These are phyloP conservation scores for Wickerhamomyces ciferrii DNA, from an alignment of 805 yeast genomes.

Conservation along the genomic window DNA sequence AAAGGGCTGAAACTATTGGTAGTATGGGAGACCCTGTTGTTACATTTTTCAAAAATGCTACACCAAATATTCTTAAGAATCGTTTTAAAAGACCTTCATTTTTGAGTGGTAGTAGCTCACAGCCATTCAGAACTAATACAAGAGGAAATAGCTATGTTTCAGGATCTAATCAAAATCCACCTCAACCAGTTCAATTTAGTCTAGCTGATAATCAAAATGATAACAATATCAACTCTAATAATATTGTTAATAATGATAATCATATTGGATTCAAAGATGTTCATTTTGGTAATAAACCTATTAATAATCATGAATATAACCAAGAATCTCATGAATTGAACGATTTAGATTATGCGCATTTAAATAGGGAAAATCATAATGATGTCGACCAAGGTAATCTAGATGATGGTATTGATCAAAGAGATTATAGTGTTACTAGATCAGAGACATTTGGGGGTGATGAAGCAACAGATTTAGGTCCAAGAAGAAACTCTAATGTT, in stretches of 20 bases:
- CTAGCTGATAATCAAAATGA: neutral
- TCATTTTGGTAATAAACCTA: slow-evolving; percentile 4
- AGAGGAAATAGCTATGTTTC: neutral
- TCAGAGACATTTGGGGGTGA: slow-evolving; percentile 5
- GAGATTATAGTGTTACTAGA: slow-evolving; percentile 1
- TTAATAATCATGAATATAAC: neutral
- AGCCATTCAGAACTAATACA: neutral
- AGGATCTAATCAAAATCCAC: neutral
- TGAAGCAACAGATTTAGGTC: slow-evolving; percentile 3
- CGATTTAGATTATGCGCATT: neutral
- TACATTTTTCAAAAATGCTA: slow-evolving; percentile 22
- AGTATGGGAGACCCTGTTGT: slow-evolving; percentile 20
- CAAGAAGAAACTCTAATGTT: slow-evolving; percentile 5
- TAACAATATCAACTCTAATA: neutral
- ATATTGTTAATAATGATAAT: neutral
- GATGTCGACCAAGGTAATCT: neutral
- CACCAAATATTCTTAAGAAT: slow-evolving; percentile 19
- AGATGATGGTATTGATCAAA: neutral
- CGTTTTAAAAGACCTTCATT: slow-evolving; percentile 19
- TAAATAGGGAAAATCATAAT: neutral
- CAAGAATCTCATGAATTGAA: neutral
- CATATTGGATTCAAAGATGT: slow-evolving; percentile 6
- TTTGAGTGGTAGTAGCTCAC: slow-evolving; percentile 4
- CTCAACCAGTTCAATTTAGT: neutral
- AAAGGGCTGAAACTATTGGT: slow-evolving; percentile 17